Conservation (phyloP, 129 eudicot species). For the Flaveria robusta region DNA sequence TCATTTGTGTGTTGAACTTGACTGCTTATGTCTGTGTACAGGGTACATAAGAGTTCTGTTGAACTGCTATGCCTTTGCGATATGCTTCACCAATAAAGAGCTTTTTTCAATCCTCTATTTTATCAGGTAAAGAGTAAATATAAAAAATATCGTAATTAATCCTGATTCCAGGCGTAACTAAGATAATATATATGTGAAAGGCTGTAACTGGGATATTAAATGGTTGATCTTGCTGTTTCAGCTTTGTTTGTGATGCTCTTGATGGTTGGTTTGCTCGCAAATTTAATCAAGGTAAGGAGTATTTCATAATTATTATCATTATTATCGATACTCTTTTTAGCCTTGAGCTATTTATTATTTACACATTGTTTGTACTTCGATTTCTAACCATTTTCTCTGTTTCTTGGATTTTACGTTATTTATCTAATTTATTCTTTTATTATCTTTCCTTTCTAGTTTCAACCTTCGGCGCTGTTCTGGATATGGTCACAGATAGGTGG, state of each 20-base stretch:
- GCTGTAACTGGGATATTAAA: constrained; percentile 12
- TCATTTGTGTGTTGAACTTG: constrained; percentile 2
- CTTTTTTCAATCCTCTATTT: constrained; percentile 83
- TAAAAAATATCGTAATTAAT: background rate
- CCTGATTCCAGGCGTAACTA: constrained; percentile 13
- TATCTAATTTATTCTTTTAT: constrained; percentile 23
- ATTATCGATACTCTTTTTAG: background rate
- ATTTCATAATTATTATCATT: constrained; percentile 1
- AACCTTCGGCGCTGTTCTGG: constrained; percentile 94
- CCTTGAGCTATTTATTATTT: background rate
- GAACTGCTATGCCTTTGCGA: constrained; percentile 84
- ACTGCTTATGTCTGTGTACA: constrained; percentile 39
- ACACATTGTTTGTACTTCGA: background rate
- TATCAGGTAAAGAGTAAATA: constrained; percentile 54
- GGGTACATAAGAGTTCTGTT: constrained; percentile 82
- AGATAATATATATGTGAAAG: background rate
- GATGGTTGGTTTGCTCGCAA: constrained; percentile 99
- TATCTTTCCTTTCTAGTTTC: constrained; percentile 56
- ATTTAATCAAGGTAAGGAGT: constrained; percentile 81
- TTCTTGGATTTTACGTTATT: background rate
- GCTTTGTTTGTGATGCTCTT: constrained; percentile 97
- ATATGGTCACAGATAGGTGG: constrained; percentile 97
- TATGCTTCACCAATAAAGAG: constrained; percentile 74
- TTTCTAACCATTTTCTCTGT: constrained; percentile 5
- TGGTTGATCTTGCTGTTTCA: constrained; percentile 36